Evolutionary conservation across 805 yeast genomes (phyloP), one percentile per base, ranked within the genome.

Genomic region (Zygoascus ofunaensis): DNA sequence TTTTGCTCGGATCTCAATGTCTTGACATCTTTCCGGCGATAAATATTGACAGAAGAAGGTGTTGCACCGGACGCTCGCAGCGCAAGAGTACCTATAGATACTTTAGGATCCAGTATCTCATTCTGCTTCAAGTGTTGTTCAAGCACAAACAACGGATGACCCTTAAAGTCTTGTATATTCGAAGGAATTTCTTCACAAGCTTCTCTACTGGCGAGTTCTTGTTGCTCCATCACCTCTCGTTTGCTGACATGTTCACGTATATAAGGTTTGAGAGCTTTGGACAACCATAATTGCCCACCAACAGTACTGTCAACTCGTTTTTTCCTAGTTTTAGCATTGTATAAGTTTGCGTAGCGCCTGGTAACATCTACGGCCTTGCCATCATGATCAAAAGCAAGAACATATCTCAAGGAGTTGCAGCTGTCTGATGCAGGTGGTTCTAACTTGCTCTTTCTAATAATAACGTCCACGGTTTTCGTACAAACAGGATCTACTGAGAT

Each of bases 141-240:
- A 12, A 92, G 60, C 0, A 82, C 92, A 61, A 81, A 92, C 12
- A 79, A 62, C 0, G 98, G 98, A 61, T 92, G 98, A 41, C 80
- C 80, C 42, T 79, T 80, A 59, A 89, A 85, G 52, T 87, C 97
- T 42, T 79, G 81, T 21, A 87, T 65, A 54, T 77, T 83, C 44
- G 79, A 79, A 0, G 98, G 98, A 73, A 90, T 80, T 0, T 95
- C 95, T 57, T 92, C 97, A 23, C 72, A 68, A 15, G 75, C 64
- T 37, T 84, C 81, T 43, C 83, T 68, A 41, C 76, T 72, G 30
- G 69, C 61, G 40, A 87, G 77, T 48, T 80, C 84, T 26, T 73
- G 70, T 34, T 71, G 63, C 54, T 87, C 94, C 45, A 61, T 60
- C 2, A 55, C 10, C 22, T 58, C 62, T 22, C 65, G 65, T 45